Percentiles rank a stretch among this genome's conserved stretches.
These are phyloP conservation scores for Dissophora ornata DNA, from an alignment of 192 early-diverging fungal genomes.

Conservation along the genomic window DNA sequence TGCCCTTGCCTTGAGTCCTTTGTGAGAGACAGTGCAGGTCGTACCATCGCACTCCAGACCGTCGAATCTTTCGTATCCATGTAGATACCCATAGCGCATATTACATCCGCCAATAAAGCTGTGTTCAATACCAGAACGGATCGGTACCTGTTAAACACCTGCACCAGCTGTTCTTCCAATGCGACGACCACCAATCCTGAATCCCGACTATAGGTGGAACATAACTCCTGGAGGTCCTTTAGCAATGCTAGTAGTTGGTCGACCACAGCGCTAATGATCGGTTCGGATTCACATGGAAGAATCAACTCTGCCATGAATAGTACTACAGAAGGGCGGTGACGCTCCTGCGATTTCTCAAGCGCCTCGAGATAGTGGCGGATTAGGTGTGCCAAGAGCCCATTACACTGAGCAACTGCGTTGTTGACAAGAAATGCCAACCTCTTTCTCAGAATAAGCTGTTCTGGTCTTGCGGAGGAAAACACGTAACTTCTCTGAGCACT, in stretches of 20 bases:
- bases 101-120: conserved; percentile 17
- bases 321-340: neutral
- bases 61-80: neutral
- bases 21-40: neutral
- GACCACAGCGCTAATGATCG: no score
- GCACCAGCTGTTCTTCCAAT: neutral
- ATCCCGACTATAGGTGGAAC: neutral
- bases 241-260: neutral
- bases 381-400: conserved; percentile 3
- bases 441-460: conserved; percentile 1
- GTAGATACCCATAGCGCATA: conserved; percentile 12
- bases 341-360: neutral
- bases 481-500: conserved; percentile 6
- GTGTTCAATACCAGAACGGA: neutral
- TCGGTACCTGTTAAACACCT: neutral
- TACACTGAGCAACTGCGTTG: neutral
- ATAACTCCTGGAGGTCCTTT: neutral
- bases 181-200: neutral
- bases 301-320: neutral
- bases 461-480: conserved; percentile 2
- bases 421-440: conserved; percentile 18
- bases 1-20: neutral
- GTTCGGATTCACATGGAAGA: neutral
- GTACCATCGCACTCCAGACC: neutral
- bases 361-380: neutral